phyloP scores from a whole-genome alignment of 306 rosid species.

The Cicer arietinum region DNA sequence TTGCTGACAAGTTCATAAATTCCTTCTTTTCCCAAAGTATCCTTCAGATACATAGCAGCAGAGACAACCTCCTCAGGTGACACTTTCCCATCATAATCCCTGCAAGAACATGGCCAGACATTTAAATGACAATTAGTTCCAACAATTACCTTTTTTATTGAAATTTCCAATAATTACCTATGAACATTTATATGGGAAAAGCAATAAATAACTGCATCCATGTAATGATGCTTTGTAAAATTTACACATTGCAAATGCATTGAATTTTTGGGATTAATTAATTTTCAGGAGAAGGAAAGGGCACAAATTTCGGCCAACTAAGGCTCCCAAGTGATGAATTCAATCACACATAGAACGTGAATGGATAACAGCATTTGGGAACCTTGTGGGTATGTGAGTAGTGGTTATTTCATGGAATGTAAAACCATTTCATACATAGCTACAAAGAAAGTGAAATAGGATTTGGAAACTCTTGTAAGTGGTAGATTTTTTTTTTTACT shows the following conservation, averaged over 20 bases:
- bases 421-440: background rate
- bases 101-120: slow-evolving; percentile 47
- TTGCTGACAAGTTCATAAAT: slow-evolving; percentile 76
- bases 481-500: too few species aligned
- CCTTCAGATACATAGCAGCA: slow-evolving; percentile 80
- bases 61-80: slow-evolving; percentile 86
- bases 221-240: slow-evolving; percentile 7
- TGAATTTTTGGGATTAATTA: background rate
- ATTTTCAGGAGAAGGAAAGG: background rate
- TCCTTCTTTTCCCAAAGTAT: slow-evolving; percentile 80
- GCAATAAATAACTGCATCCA: slow-evolving; percentile 1
- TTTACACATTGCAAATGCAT: background rate
- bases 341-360: background rate
- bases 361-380: slow-evolving; percentile 11
- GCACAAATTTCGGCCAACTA: background rate
- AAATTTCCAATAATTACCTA: slow-evolving; percentile 15
- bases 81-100: slow-evolving; percentile 91
- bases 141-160: background rate
- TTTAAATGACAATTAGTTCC: slow-evolving; percentile 24
- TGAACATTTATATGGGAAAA: slow-evolving; percentile 15
- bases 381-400: background rate
- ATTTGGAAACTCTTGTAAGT: background rate
- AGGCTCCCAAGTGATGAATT: slow-evolving; percentile 9
- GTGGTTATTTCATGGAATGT: background rate
- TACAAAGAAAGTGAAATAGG: slow-evolving; percentile 5